Conservation (phyloP, 306 rosid genomes). For the Trifolium dubium region DNA sequence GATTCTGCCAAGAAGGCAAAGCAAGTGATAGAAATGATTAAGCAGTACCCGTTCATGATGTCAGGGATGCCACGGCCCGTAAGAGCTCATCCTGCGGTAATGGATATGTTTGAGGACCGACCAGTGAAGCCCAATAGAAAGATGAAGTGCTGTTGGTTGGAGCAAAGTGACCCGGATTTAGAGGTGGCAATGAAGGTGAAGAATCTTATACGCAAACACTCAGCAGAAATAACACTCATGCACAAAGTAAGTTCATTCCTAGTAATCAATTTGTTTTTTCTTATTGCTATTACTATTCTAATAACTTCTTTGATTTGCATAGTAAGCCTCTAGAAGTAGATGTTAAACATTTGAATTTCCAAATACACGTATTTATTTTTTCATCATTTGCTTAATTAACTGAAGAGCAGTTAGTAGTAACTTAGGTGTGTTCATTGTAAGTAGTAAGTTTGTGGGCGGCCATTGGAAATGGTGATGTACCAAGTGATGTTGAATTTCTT, state of each 20-base stretch:
- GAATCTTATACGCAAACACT: slow-evolving; percentile 56
- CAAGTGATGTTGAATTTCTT: slow-evolving; percentile 16
- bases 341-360: slow-evolving; percentile 8
- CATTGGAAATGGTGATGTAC: slow-evolving; percentile 6
- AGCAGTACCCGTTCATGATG: slow-evolving; percentile 73
- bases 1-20: slow-evolving; percentile 60
- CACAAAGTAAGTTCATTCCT: slow-evolving; percentile 52
- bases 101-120: slow-evolving; percentile 77
- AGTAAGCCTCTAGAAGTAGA: slow-evolving; percentile 15
- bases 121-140: slow-evolving; percentile 65
- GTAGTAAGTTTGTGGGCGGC: slow-evolving; percentile 23
- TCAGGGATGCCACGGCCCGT: slow-evolving; percentile 90
- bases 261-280: slow-evolving; percentile 13
- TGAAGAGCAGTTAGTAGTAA: slow-evolving; percentile 6
- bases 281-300: neutral
- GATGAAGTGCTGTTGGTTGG: slow-evolving; percentile 58
- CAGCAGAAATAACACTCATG: slow-evolving; percentile 54
- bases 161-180: slow-evolving; percentile 67
- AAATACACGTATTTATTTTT: slow-evolving; percentile 20
- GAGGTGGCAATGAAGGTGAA: slow-evolving; percentile 58
- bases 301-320: neutral
- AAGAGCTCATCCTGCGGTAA: slow-evolving; percentile 59
- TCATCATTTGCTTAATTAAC: neutral
- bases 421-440: neutral
- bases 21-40: slow-evolving; percentile 47